phyloP scores from a whole-genome alignment of 1,284 basidiomycete genomes.

The Anthracocystis setariae region DNA sequence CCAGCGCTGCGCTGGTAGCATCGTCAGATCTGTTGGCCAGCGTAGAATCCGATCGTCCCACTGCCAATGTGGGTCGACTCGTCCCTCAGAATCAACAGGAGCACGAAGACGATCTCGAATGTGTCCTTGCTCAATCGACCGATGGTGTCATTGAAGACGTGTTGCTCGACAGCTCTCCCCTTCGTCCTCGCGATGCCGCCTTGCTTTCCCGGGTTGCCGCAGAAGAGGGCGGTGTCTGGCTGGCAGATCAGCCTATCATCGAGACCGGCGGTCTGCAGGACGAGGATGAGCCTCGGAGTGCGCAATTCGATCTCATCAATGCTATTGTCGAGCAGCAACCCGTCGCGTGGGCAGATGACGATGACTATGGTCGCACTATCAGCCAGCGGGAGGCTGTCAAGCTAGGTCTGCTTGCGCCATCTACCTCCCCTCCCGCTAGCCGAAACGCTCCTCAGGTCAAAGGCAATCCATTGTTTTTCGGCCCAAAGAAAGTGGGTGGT shows the following conservation, averaged over 20 bases:
- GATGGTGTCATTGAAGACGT: slow-evolving; percentile 17
- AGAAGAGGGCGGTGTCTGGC: slow-evolving; percentile 38
- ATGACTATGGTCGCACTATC: slow-evolving; percentile 60
- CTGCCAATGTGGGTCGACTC: slow-evolving; percentile 35
- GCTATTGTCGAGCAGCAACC: slow-evolving; percentile 44
- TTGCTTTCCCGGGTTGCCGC: slow-evolving; percentile 31
- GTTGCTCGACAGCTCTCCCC: slow-evolving; percentile 15
- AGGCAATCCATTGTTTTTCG: slow-evolving; percentile 11
- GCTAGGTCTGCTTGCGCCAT: slow-evolving; percentile 45
- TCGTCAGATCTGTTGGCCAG: not conserved
- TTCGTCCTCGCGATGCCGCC: slow-evolving; percentile 28
- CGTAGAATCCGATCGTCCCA: slow-evolving; percentile 31
- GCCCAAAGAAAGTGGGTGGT: not conserved
- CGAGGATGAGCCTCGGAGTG: slow-evolving; percentile 47
- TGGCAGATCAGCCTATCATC: slow-evolving; percentile 43
- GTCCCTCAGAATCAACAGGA: slow-evolving; percentile 32
- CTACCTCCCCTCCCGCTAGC: not conserved
- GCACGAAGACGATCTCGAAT: slow-evolving; percentile 47
- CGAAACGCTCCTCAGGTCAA: slow-evolving; percentile 9
- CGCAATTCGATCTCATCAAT: slow-evolving; percentile 54
- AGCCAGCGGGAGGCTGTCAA: slow-evolving; percentile 54
- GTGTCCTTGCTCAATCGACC: slow-evolving; percentile 29
- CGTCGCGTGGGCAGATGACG: slow-evolving; percentile 62
- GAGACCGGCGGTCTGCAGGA: slow-evolving; percentile 46
- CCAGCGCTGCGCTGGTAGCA: slow-evolving; percentile 1